These are phyloP conservation scores for Dorcoceras hygrometricum DNA, from an alignment of 257 asterid genomes.

Conservation along the genomic window DNA sequence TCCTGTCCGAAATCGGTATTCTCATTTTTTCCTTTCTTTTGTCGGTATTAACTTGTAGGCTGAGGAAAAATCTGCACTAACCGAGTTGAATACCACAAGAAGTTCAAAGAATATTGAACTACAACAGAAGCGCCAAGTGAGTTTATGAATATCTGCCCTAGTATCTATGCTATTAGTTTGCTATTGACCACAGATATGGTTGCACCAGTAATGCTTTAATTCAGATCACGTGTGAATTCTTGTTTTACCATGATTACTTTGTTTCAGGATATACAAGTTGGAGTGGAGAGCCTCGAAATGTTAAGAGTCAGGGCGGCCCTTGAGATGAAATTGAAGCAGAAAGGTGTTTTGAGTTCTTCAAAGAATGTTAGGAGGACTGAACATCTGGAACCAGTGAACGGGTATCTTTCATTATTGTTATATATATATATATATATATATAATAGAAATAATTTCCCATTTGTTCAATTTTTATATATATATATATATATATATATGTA, in stretches of 20 bases:
- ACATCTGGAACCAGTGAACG: conserved; percentile 48
- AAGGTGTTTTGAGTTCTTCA: conserved; percentile 61
- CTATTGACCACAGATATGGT: neutral
- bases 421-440: too few relatives aligned
- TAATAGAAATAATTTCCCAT: too few relatives aligned
- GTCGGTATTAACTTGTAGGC: conserved; percentile 34
- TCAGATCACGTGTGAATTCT: conserved; percentile 20
- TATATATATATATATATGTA: too few relatives aligned
- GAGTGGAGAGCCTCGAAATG: conserved; percentile 80
- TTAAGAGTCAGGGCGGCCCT: conserved; percentile 81
- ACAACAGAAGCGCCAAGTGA: conserved; percentile 54
- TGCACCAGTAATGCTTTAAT: neutral
- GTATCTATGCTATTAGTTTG: neutral
- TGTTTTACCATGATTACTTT: conserved; percentile 16
- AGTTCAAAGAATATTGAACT: conserved; percentile 32
- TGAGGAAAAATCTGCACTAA: conserved; percentile 24
- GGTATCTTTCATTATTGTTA: conserved; percentile 36
- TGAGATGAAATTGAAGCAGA: conserved; percentile 79
- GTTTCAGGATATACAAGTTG: conserved; percentile 60
- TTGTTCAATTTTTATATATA: too few relatives aligned
- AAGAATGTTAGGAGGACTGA: conserved; percentile 40
- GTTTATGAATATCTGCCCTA: conserved; percentile 18
- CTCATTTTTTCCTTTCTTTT: conserved; percentile 15
- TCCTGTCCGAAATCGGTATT: conserved; percentile 8
- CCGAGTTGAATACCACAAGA: conserved; percentile 35